Evolutionary conservation across 768 basidiomycete genomes (phyloP), one percentile per base, ranked within the genome.

Genomic region (Pilatotrama ljubarskyi): DNA sequence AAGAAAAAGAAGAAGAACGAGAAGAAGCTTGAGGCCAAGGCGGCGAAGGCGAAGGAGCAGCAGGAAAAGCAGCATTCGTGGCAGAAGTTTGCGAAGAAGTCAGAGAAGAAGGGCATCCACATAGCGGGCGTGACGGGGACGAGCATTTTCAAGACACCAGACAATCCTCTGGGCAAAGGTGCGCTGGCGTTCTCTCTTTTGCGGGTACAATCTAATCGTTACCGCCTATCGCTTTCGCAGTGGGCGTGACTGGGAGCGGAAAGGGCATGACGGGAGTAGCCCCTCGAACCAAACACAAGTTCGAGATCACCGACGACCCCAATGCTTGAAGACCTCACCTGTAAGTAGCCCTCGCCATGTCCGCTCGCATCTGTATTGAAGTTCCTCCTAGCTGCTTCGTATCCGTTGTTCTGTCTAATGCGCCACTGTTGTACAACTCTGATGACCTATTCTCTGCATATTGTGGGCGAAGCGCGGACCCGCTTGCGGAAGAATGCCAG

Each of bases 61-160:
- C 80, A 76, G 32, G 79, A 78, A 63, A 93, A 93, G 75, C 92
- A 95, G 76, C 84, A 84, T 59, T 86, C 86, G 44, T 96, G 93
- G 93, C 92, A 95, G 77, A 92, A 92, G 77, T 96, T 96, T 77
- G 87, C 93, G 20, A 96, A 95, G 79, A 96, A 96, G 77, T 84
- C 87, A 26, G 91, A 93, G 74, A 93, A 89, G 82, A 95, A 95
- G 74, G 93, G 93, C 9, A 85, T 93, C 32, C 86, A 90, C 71
- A 95, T 95, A 58, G 93, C 93, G 26, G 93, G 93, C 24, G 82
- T 93, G 35, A 76, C 88, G 29, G 94, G 94, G 25, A 93, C 89
- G 63, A 94, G 91, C 68, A 95, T 95, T 64, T 95, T 95, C 81
- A 93, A 93, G 77, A 95, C 92, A 4, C 94, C 94, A 13, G 93